These are phyloP conservation scores for Acanthamoeba sp. DNA, from an alignment of 208 protist species.

Conservation along the genomic window DNA sequence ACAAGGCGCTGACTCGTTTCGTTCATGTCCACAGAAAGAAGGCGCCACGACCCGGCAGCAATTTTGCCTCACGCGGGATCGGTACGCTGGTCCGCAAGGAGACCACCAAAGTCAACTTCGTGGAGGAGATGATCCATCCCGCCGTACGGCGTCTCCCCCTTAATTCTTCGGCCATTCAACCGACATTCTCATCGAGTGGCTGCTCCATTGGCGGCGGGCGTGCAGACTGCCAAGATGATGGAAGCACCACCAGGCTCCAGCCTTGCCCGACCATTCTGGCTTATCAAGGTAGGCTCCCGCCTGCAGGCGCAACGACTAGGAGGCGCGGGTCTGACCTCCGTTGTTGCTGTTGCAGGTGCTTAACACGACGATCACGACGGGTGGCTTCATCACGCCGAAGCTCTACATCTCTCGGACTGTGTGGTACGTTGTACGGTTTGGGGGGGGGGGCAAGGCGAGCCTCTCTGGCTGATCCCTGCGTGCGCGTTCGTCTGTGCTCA, in stretches of 20 bases:
- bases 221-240: conserved; percentile 34
- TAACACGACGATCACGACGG: conserved; percentile 27
- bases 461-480: too few species aligned
- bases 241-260: conserved; percentile 29
- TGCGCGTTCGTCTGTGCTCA: neutral
- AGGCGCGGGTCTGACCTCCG: neutral
- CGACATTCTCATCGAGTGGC: too few species aligned
- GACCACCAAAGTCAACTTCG: neutral
- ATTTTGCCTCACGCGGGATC: neutral
- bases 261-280: conserved; percentile 9
- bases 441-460: too few species aligned
- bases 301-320: neutral
- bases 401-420: conserved; percentile 25
- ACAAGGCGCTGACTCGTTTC: too few species aligned
- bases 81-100: conserved; percentile 7
- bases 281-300: neutral
- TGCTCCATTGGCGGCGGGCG: neutral
- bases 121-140: conserved; percentile 48
- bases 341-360: conserved; percentile 5
- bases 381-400: conserved; percentile 33
- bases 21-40: neutral
- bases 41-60: neutral
- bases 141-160: neutral
- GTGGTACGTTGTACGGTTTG: neutral
- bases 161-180: too few species aligned